Evolutionary conservation across 2,329 filamentous ascomycete genomes (phyloP).

Genomic region (Cercospora zeae-maydis): DNA sequence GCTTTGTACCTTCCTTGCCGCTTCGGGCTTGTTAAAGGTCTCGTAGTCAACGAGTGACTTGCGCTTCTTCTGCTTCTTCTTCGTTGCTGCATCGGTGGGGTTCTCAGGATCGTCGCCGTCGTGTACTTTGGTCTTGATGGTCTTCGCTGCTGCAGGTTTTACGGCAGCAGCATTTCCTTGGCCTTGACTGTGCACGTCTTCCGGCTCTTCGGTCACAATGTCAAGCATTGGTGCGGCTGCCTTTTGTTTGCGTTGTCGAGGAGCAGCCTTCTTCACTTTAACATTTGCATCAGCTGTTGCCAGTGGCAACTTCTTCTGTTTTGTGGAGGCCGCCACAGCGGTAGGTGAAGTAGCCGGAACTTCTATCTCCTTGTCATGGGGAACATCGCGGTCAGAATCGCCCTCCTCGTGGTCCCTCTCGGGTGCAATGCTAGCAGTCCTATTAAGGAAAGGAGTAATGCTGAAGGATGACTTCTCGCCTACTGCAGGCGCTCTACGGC

Average conservation of each 20-base stretch:
- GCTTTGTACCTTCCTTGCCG: slow-evolving; percentile 29
- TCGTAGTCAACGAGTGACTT: slow-evolving; percentile 49
- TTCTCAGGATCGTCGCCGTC: slow-evolving; percentile 30
- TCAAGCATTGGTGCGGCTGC: slow-evolving; percentile 39
- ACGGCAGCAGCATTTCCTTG: slow-evolving; percentile 37
- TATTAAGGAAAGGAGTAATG: slow-evolving; percentile 88
- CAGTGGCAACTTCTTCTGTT: slow-evolving; percentile 42
- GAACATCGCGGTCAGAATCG: slow-evolving; percentile 22
- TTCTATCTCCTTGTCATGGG: slow-evolving; percentile 29
- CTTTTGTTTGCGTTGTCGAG: slow-evolving; percentile 39
- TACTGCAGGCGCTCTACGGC: slow-evolving; percentile 52
- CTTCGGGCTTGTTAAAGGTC: slow-evolving; percentile 36
- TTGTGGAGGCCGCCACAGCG: slow-evolving; percentile 24
- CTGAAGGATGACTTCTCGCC: slow-evolving; percentile 91
- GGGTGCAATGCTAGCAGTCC: slow-evolving; percentile 58
- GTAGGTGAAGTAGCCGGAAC: slow-evolving; percentile 27
- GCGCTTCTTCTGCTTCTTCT: slow-evolving; percentile 40
- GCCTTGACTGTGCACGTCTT: slow-evolving; percentile 36
- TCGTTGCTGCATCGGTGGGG: slow-evolving; percentile 39
- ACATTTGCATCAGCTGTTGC: slow-evolving; percentile 44
- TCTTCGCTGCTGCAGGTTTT: slow-evolving; percentile 34
- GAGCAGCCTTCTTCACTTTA: slow-evolving; percentile 40
- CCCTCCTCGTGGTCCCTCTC: slow-evolving; percentile 38
- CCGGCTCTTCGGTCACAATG: slow-evolving; percentile 43
- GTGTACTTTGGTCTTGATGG: slow-evolving; percentile 39